Conservation (phyloP, 768 basidiomycete genomes). For the Gloeostereum incarnatum region DNA sequence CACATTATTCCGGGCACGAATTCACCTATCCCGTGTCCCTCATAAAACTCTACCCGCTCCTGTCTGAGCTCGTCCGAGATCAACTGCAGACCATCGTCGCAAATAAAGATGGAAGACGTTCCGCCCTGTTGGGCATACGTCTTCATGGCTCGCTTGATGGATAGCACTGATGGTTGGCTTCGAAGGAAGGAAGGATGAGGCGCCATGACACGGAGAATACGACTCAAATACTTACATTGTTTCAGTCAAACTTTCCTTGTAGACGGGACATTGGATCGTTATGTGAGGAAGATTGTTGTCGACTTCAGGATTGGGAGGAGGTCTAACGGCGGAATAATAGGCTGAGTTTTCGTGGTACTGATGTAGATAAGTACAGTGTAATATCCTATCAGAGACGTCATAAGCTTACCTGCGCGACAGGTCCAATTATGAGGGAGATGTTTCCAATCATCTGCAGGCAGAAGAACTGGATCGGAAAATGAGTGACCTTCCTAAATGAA, state of each 20-base stretch:
- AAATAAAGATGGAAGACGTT: constrained; percentile 70
- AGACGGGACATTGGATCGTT: constrained; percentile 79
- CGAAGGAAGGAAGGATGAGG: constrained; percentile 6
- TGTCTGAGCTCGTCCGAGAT: constrained; percentile 52
- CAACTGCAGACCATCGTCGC: constrained; percentile 78
- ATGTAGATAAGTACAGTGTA: too few relatives aligned
- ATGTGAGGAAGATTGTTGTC: constrained; percentile 68
- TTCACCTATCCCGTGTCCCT: constrained; percentile 9
- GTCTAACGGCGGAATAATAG: constrained; percentile 69
- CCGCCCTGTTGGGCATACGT: constrained; percentile 83
- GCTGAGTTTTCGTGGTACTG: constrained; percentile 65
- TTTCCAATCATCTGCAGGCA: constrained; percentile 64
- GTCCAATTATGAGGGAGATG: constrained; percentile 46
- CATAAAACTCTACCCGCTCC: constrained; percentile 62
- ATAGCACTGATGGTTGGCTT: constrained; percentile 66
- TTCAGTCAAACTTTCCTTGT: constrained; percentile 70
- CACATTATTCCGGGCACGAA: constrained; percentile 44
- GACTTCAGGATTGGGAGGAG: constrained; percentile 56
- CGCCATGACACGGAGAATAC: neutral
- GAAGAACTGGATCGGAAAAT: constrained; percentile 56
- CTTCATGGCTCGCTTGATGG: constrained; percentile 78
- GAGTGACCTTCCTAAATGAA: neutral
- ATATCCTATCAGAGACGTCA: constrained; percentile 79
- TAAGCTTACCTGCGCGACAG: constrained; percentile 79
- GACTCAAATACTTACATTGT: constrained; percentile 55